These are phyloP conservation scores for Pyrenochaeta sp. DNA, from an alignment of 2,329 filamentous ascomycete genomes.

Conservation along the genomic window DNA sequence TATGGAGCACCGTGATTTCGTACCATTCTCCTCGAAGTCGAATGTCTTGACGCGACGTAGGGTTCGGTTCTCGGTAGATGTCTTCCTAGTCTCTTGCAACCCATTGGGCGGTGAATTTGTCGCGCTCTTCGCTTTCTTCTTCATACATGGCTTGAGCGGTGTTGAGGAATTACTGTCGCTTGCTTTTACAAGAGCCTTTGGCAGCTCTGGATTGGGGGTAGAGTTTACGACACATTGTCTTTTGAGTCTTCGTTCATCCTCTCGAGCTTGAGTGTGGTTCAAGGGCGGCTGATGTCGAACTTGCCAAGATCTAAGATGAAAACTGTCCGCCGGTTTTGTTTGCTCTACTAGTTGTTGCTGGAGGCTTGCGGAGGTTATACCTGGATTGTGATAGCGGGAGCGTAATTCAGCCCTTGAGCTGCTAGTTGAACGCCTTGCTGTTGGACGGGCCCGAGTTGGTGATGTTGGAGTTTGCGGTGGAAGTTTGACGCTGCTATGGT, in stretches of 20 bases:
- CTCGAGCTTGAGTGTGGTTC: constrained; percentile 4
- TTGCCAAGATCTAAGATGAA: neutral
- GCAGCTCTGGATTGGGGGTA: constrained; percentile 8
- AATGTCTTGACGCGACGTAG: constrained; percentile 42
- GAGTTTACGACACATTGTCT: too few relatives aligned
- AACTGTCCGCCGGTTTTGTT: constrained; percentile 9
- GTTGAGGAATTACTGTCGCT: neutral
- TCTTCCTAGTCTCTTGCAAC: neutral
- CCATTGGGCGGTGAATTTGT: constrained; percentile 23
- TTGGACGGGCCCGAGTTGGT: neutral
- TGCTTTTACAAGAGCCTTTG: neutral
- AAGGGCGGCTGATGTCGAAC: constrained; percentile 7
- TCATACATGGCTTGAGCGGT: constrained; percentile 40
- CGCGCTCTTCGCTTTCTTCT: constrained; percentile 33
- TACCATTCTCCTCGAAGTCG: constrained; percentile 32
- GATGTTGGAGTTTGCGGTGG: neutral
- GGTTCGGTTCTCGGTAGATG: neutral
- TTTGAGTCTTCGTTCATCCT: too few relatives aligned
- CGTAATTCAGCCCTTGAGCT: constrained; percentile 11
- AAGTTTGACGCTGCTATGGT: neutral
- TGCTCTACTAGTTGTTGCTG: constrained; percentile 17
- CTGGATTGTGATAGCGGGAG: constrained; percentile 15
- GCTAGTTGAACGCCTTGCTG: constrained; percentile 16
- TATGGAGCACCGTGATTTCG: constrained; percentile 5
- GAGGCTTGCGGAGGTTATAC: constrained; percentile 12